phyloP scores from a whole-genome alignment of 176 grass and related monocot species.

The Rhynchospora tenuis region DNA sequence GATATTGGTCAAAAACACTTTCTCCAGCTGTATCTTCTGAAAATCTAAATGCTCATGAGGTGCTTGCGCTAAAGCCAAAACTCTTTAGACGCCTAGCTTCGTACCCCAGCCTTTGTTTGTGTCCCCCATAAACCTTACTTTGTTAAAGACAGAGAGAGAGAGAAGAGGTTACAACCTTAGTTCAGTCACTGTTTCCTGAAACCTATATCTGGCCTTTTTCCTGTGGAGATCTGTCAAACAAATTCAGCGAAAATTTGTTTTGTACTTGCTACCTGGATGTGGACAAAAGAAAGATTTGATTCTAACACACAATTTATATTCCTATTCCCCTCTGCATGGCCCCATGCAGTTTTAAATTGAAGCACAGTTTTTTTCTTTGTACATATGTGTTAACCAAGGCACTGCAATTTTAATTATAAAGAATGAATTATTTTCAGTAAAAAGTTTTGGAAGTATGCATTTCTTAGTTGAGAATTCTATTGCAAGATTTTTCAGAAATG shows the following conservation, averaged over 20 bases:
- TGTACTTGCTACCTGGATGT: not conserved
- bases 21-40: constrained; percentile 31
- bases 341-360: not conserved
- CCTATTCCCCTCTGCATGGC: not conserved
- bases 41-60: constrained; percentile 42
- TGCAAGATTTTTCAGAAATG: not conserved
- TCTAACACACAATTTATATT: not conserved
- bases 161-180: not conserved
- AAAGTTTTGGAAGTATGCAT: not conserved
- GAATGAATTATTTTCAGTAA: not conserved
- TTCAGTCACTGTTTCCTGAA: not conserved
- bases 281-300: not conserved
- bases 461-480: not conserved
- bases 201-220: not conserved
- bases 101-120: constrained; percentile 17
- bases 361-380: not conserved
- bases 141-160: constrained; percentile 1
- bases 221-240: constrained; percentile 3
- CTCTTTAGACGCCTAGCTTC: constrained; percentile 27
- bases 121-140: constrained; percentile 36
- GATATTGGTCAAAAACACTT: constrained; percentile 27
- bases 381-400: not conserved
- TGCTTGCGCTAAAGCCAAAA: constrained; percentile 43
- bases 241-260: not conserved
- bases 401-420: too few species aligned